Conservation (phyloP, 345 rosid genomes). For the Turnera subulata region DNA sequence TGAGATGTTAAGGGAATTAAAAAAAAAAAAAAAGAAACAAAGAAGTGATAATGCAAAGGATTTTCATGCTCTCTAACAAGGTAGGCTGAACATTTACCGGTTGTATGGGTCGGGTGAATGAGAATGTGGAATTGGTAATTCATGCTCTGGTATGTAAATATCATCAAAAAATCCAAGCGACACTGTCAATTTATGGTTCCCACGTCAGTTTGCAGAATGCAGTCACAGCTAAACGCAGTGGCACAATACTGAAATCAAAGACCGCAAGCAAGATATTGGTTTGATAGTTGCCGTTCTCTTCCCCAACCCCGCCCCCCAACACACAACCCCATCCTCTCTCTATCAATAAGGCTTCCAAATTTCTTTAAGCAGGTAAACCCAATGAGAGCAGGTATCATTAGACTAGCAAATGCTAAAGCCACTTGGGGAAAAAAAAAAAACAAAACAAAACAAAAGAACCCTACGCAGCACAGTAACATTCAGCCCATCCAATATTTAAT, state of each 20-base stretch:
- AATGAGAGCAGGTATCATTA: no score
- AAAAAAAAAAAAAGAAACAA: neutral
- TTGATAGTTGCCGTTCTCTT: no score
- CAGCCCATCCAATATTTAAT: neutral
- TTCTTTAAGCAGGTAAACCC: no score
- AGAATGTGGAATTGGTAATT: slow-evolving; percentile 45
- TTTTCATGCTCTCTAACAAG: neutral
- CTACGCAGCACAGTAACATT: neutral
- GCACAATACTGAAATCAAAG: neutral
- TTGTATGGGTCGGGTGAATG: slow-evolving; percentile 48
- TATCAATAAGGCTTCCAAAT: no score
- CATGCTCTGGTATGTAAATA: slow-evolving; percentile 56
- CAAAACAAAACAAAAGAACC: neutral
- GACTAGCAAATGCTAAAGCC: no score
- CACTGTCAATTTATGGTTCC: slow-evolving; percentile 41
- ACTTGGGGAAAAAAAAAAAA: neutral
- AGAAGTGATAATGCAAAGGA: neutral
- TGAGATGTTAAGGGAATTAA: neutral
- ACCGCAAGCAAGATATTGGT: neutral
- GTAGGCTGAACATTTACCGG: slow-evolving; percentile 33
- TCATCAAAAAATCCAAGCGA: slow-evolving; percentile 94
- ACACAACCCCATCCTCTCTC: no score
- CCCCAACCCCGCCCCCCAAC: no score
- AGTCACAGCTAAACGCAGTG: slow-evolving; percentile 1
- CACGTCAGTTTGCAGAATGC: slow-evolving; percentile 9